Percentiles rank a stretch among this genome's conserved stretches.
Conservation (phyloP, 1,284 basidiomycete genomes). For the Cryptococcus deneoformans region DNA sequence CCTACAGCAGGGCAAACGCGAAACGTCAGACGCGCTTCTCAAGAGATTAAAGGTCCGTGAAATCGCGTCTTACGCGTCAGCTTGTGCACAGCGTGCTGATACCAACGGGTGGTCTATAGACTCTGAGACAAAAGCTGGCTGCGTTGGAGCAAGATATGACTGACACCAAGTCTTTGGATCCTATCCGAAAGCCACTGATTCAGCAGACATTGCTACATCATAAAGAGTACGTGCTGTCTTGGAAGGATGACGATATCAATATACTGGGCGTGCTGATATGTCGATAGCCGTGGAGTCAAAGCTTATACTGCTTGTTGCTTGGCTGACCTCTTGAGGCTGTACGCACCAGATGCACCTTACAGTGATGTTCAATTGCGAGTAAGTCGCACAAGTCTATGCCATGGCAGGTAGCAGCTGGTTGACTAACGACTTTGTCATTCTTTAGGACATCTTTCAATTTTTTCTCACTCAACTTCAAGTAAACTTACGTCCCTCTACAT, state of each 20-base stretch:
- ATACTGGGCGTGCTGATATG: neutral
- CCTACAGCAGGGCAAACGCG: constrained; percentile 47
- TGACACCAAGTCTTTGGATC: constrained; percentile 67
- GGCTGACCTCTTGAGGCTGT: constrained; percentile 87
- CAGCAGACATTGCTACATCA: constrained; percentile 78
- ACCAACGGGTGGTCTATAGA: constrained; percentile 26
- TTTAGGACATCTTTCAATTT: constrained; percentile 89
- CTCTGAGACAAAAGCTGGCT: constrained; percentile 75
- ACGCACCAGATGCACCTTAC: constrained; percentile 96
- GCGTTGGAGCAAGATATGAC: constrained; percentile 83
- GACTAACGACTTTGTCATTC: neutral
- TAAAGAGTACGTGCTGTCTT: constrained; percentile 64
- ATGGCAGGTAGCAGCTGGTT: neutral
- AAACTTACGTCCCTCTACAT: constrained; percentile 62
- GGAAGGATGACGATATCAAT: neutral
- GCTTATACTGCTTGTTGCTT: constrained; percentile 92
- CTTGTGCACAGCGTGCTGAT: neutral
- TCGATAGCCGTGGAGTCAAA: constrained; percentile 66
- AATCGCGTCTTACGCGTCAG: neutral
- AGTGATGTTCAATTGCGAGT: constrained; percentile 72
- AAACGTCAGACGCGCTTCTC: constrained; percentile 61
- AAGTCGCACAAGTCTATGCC: constrained; percentile 11
- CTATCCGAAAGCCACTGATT: constrained; percentile 75
- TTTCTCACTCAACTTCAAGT: constrained; percentile 78
- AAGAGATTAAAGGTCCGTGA: constrained; percentile 68